Evolutionary conservation across 148 eudicot genomes (phyloP), one percentile per base, ranked within the genome.

Genomic region (Beta vulgaris): DNA sequence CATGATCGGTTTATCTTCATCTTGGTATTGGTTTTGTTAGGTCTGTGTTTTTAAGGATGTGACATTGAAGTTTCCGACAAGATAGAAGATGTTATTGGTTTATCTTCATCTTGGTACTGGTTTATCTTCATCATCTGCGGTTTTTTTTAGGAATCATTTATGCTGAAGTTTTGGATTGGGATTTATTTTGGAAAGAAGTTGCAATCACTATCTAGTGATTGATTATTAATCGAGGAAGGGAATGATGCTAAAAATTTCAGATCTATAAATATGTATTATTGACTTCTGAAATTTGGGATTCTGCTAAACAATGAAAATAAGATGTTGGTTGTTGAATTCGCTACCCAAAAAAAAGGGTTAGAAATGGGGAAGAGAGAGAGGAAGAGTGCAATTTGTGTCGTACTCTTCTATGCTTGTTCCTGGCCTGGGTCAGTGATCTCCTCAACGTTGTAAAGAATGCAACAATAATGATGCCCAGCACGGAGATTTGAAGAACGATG

Each of bases 51-150:
- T 39, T 37, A 53, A 48, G 62, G 62, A 69, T 37, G 68, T 65
- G 76, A 81, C 77, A 77, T 66, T 31, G 49, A 73, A 66, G 77
- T 48, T 76, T 72, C 69, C 37, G 46, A 70, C 75, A 74, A 69
- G 62, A 53, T 19, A 69, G 51, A 79, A 60, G 61, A 69, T 68
- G 29, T n/a, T n/a, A 51, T 51, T 51, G 57, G 53, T 6, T 48
- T 51, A 49, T 26, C 11, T 39, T n/a, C n/a, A n/a, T n/a, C n/a
- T 18, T 59, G 37, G 39, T 46, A 19, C 1, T 35, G 53, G 71
- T 60, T 43, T 36, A n/a, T n/a, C n/a, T n/a, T n/a, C n/a, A n/a
- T n/a, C n/a, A n/a, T n/a, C n/a, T n/a, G n/a, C n/a, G n/a, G n/a
- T n/a, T n/a, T n/a, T n/a, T n/a, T n/a, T n/a, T n/a, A 66, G 39